Evolutionary conservation across 1,284 basidiomycete species (phyloP), one percentile per base, ranked within the genome.

Genomic region (Sporisorium exsertum): DNA sequence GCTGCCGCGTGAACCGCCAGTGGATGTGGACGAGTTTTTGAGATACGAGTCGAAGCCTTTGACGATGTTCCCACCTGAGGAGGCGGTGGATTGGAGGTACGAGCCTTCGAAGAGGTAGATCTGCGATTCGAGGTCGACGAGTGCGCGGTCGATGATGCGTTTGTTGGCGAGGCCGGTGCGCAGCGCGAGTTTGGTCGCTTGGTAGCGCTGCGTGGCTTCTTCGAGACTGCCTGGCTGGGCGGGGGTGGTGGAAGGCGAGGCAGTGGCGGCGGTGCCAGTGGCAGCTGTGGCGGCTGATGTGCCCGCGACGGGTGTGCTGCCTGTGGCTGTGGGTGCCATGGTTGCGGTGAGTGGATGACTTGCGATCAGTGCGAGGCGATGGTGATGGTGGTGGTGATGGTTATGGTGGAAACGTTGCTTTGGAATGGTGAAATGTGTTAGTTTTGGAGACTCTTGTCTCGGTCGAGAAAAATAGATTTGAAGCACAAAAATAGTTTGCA

Each of bases 91-190:
- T 56, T 76, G 64, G 24, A 85, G 78, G 37, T 85, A 85, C 13
- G 82, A 83, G 16, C 82, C 83, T 55, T 85, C 83, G 35, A 82
- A 85, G 16, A 84, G 77, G 63, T 81, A 85, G 53, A 85, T 83
- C 32, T 85, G 83, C 8, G 82, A 82, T 51, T 85, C 83, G 50
- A 85, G 72, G 55, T 85, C 83, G 22, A 81, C 74, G 32, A 85
- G 68, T 0, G 74, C 72, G 10, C 76, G 76, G 56, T 85, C 83
- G 33, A 81, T 80, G 22, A 69, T 47, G 3, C 82, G 68, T 68
- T 85, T 85, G 51, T 75, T 75, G 5, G 68, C 68, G 2, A 85
- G 63, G 5, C 77, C 77, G 2, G 79, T 67, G 7, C 77, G 74
- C 2, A 85, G 64, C 2, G 78, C 59, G 0, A 72, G 50, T 42